Base-by-base conservation (phyloP, 495 filamentous ascomycete genomes). In the Lophiostoma macrostomum region DNA sequence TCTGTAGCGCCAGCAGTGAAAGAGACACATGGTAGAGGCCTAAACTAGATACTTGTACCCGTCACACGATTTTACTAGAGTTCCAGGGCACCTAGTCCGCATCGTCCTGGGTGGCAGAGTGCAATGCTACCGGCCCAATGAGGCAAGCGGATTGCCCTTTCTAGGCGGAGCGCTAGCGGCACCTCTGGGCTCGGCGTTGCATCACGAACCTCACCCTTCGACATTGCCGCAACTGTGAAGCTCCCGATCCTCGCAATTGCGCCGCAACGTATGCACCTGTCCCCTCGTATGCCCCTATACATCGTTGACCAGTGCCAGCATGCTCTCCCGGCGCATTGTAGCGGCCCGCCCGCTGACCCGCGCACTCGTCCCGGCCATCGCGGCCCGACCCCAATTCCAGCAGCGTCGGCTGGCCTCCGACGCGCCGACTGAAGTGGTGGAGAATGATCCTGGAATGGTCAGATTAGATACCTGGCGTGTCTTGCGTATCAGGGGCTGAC, bases 371-470 rank as follows among this genome's bases (percentile, higher is more conserved):
- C 56, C 63, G 16, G 46, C 48, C 68, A 41, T 28, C 45, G 43
- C 46, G 67, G 45, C 28, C 52, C 42, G 20, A 52, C 60, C 38
- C 32, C 37, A 43, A 41, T 48, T 48, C 14, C 47, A 45, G 24
- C 40, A 52, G 65, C 62, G 27, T 28, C 64, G 58, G 27, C 32
- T n/a, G n/a, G n/a, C n/a, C n/a, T n/a, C n/a, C n/a, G n/a, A n/a
- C n/a, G n/a, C n/a, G n/a, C n/a, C n/a, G n/a, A n/a, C n/a, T n/a
- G n/a, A n/a, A n/a, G n/a, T n/a, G n/a, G n/a, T 73, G 37, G 82
- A 85, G 34, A 70, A 88, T 47, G 90, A 95, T 64, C 88, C 89
- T 39, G 71, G 77, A 29, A 84, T 88, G 88, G 88, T 91, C 13
- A 32, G 42, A 13, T 14, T 22, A 43, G 16, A 20, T 5, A 14